phyloP scores from a whole-genome alignment of 805 yeast genomes.

The Wickerhamiella alocasiicola region DNA sequence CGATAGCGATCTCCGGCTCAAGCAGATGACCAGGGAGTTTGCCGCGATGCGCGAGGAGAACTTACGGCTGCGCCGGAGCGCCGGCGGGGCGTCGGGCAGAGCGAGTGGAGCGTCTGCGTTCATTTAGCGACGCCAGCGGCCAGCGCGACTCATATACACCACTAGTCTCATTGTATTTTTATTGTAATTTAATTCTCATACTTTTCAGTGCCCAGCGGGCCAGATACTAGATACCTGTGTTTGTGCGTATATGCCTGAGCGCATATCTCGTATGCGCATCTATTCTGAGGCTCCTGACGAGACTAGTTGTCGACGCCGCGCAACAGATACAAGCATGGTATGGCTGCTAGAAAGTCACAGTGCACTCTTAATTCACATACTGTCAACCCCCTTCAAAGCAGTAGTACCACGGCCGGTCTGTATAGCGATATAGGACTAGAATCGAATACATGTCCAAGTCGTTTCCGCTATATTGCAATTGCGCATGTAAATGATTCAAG shows the following conservation, averaged over 20 bases:
- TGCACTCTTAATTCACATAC: too few relatives aligned
- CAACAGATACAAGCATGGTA: too few relatives aligned
- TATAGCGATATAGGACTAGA: too few relatives aligned
- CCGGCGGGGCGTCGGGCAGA: background rate
- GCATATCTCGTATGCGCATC: background rate
- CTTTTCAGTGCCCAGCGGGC: background rate
- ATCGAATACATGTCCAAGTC: too few relatives aligned
- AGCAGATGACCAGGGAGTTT: slow-evolving; percentile 7
- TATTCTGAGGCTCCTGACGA: background rate
- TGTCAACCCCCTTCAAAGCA: too few relatives aligned
- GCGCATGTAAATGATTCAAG: too few relatives aligned
- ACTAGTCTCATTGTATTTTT: background rate
- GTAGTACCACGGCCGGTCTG: too few relatives aligned
- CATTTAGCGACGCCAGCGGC: too few relatives aligned
- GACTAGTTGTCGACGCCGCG: too few relatives aligned
- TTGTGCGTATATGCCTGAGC: background rate
- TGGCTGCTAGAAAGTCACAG: too few relatives aligned
- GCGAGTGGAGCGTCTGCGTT: background rate
- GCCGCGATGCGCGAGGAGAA: slow-evolving; percentile 7
- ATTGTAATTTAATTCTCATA: too few relatives aligned
- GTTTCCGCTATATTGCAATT: too few relatives aligned
- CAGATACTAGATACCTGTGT: background rate
- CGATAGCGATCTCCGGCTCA: slow-evolving; percentile 7
- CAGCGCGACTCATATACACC: background rate
- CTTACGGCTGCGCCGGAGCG: slow-evolving; percentile 5